Base-by-base conservation (phyloP, 2,329 filamentous ascomycete species). In the Chrysoporthe puriensis region DNA sequence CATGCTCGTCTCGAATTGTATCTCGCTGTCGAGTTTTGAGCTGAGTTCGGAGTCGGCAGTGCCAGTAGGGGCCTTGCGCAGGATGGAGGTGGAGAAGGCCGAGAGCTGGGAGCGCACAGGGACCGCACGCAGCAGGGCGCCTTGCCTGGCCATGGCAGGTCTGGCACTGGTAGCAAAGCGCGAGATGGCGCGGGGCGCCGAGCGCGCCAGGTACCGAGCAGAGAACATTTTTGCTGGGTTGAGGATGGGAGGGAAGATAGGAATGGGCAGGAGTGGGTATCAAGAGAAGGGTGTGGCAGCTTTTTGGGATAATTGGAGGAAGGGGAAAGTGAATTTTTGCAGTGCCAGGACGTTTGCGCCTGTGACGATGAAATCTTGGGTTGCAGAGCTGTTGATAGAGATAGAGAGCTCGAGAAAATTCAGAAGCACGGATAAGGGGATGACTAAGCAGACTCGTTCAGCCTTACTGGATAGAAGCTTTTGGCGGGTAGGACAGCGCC, bases 1-100 rank as follows among this genome's bases (percentile, higher is more conserved):
- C 80, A 94, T 90, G 76, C 94, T 90, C 75, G 89, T 88, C 86
- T 98, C 96, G 76, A 97, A 89, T 78, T 89, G 83, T 72, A 96
- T 85, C 83, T 69, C 94, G 76, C 88, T 90, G 72, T 92, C 88
- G 62, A 99, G 88, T 87, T 98, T 98, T 69, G 89, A 88, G 52
- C 90, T 87, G 64, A 99, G 89, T 81, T 97, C 93, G 72, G 90
- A 85, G 76, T 96, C 92, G 70, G 86, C 87, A 77, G 87, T 85
- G 61, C 76, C 77, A 54, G 76, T 74, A 21, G 80, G 73, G 4
- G 81, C 78, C 66, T 78, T 78, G 71, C 84, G 81, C 70, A 83
- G 72, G 34, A 77, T 70, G 1, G 82, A 80, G 21, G 83, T 84
- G 40, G 85, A 86, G 75, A 87, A 87, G 63, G 81, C 77, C 14